A percentile compares a stretch with the other conserved stretches of the same genome.
Evolutionary conservation across 768 basidiomycete genomes (phyloP).

Genomic region (Panaeolus papilionaceus): DNA sequence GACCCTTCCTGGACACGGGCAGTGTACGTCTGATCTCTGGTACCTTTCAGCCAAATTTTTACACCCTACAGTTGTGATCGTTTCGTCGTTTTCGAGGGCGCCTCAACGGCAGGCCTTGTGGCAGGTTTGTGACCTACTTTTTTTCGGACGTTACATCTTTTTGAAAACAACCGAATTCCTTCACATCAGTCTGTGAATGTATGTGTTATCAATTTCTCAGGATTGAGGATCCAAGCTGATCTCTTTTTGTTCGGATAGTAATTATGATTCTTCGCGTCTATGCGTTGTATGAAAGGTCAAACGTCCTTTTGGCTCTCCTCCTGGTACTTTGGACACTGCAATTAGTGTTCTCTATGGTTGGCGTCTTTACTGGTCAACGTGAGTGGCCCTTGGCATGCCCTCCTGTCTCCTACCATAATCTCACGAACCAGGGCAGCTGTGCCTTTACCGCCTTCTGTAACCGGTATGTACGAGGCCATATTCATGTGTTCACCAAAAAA

Average conservation of each 20-base stretch:
- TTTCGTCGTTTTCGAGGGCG: slow-evolving; percentile 34
- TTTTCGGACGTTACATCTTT: no score
- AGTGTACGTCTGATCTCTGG: background rate
- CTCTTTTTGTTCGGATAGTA: slow-evolving; percentile 21
- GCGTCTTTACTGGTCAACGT: slow-evolving; percentile 30
- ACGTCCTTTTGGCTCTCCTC: slow-evolving; percentile 24
- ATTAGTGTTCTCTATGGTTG: slow-evolving; percentile 28
- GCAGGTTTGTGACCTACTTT: slow-evolving; percentile 22
- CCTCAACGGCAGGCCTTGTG: slow-evolving; percentile 28
- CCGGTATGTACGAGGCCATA: slow-evolving; percentile 20
- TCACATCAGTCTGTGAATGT: slow-evolving; percentile 28
- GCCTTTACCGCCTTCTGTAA: slow-evolving; percentile 26
- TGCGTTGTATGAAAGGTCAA: slow-evolving; percentile 32
- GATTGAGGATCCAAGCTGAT: background rate
- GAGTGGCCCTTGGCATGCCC: slow-evolving; percentile 11
- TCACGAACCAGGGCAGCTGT: slow-evolving; percentile 16
- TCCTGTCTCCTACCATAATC: no score
- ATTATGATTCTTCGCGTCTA: slow-evolving; percentile 36
- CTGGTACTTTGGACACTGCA: slow-evolving; percentile 29
- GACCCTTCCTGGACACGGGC: slow-evolving; percentile 1
- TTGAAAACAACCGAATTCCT: background rate
- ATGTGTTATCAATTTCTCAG: background rate
- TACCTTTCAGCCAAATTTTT: background rate
- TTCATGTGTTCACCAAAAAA: background rate
- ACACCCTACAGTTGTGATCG: slow-evolving; percentile 24